Conservation (phyloP, 2,329 filamentous ascomycete genomes). For the Pestalotiopsis sp. region DNA sequence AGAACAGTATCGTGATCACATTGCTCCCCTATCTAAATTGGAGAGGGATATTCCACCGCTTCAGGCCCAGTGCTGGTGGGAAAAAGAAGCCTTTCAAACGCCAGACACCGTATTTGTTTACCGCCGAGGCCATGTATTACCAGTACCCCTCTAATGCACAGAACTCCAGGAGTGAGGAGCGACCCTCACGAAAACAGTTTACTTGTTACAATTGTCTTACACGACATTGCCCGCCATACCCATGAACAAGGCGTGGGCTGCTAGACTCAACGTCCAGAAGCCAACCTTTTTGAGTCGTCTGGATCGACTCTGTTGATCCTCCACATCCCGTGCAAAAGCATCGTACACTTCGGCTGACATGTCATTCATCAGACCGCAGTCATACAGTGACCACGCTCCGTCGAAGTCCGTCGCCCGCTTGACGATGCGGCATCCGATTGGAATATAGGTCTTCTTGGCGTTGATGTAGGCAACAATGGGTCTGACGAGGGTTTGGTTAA, state of each 20-base stretch:
- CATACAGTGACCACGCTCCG: constrained; percentile 92
- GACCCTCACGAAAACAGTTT: not conserved
- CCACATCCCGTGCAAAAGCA: constrained; percentile 89
- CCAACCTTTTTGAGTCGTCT: constrained; percentile 93
- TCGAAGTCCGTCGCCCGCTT: constrained; percentile 90
- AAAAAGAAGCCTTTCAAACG: not conserved
- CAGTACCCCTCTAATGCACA: not conserved
- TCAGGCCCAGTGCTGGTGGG: not conserved
- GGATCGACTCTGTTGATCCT: constrained; percentile 83
- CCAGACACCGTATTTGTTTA: not conserved
- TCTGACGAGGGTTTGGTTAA: constrained; percentile 92
- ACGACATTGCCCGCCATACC: constrained; percentile 85
- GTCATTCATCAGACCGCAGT: constrained; percentile 93
- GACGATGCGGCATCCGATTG: constrained; percentile 90
- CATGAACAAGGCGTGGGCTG: constrained; percentile 91
- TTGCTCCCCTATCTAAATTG: constrained; percentile 2
- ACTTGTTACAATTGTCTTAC: constrained; percentile 27
- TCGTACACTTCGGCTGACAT: constrained; percentile 91
- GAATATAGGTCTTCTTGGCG: constrained; percentile 90
- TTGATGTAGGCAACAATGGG: constrained; percentile 99
- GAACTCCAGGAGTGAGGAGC: not conserved
- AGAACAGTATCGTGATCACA: not conserved
- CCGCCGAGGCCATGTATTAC: not conserved
- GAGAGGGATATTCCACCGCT: constrained; percentile 9
- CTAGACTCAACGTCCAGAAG: constrained; percentile 91